Evolutionary conservation across 2,329 filamentous ascomycete species (phyloP).

Genomic region (Diplocarpon mali): DNA sequence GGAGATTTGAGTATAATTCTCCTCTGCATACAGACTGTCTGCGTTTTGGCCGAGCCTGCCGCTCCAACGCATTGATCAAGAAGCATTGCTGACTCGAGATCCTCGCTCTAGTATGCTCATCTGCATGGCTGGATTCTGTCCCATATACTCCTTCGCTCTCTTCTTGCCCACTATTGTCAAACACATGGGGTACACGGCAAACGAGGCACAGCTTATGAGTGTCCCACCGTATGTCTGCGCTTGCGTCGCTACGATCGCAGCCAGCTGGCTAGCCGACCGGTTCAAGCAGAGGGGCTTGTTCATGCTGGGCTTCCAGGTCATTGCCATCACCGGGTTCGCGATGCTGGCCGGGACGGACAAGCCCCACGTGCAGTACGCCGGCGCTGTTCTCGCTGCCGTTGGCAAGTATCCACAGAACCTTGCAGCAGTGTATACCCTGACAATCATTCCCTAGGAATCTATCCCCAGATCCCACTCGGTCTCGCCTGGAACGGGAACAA

Average conservation of each 20-base stretch:
- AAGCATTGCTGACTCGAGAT: not conserved
- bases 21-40: too few species aligned
- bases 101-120: slow-evolving; percentile 6
- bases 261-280: slow-evolving; percentile 42
- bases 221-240: slow-evolving; percentile 48
- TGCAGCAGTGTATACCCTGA: not conserved
- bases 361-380: slow-evolving; percentile 27
- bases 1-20: too few species aligned
- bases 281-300: slow-evolving; percentile 34
- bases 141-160: slow-evolving; percentile 22
- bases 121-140: slow-evolving; percentile 13
- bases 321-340: slow-evolving; percentile 23
- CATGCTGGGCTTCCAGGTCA: slow-evolving; percentile 43
- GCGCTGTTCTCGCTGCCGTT: slow-evolving; percentile 31
- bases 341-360: slow-evolving; percentile 8
- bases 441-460: slow-evolving; percentile 28
- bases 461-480: slow-evolving; percentile 32
- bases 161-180: slow-evolving; percentile 31
- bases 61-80: not conserved
- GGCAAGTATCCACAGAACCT: not conserved
- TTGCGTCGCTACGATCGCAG: slow-evolving; percentile 46
- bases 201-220: slow-evolving; percentile 34
- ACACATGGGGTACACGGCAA: slow-evolving; percentile 40
- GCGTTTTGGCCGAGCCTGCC: not conserved
- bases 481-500: slow-evolving; percentile 47